Evolutionary conservation across 2,329 filamentous ascomycete species (phyloP), one percentile per base, ranked within the genome.

Genomic region (Fusarium setosum): DNA sequence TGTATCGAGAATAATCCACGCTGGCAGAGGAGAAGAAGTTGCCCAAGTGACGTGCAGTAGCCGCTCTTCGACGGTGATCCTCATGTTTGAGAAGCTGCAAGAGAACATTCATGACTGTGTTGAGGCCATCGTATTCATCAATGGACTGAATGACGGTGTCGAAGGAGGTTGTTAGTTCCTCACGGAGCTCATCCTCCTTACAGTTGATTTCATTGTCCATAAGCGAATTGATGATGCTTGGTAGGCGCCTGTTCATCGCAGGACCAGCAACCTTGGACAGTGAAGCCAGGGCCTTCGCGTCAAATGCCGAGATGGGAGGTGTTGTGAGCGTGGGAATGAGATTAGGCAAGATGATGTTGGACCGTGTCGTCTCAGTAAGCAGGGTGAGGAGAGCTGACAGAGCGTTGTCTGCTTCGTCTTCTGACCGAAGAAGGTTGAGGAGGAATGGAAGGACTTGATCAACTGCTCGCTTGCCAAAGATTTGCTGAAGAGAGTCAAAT

Each of bases 321-420:
- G 92, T 91, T 59, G 96, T 92, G 29, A 99, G 86, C 3, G 94
- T 98, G 1, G 96, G 96, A 61, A 99, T 93, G 56, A 99, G 90
- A 77, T 97, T 97, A 18, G 96, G 96, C 58, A 99, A 83, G 72
- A 99, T 99, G 70, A 97, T 94, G 77, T 97, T 99, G 20, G 95
- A 97, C 65, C 96, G 88, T 8, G 93, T 96, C 15, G 93, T 90
- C 77, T 99, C 96, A 0, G 95, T 98, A 65, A 99, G 90, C 20
- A 99, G 86, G 0, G 96, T 99, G 64, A 99, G 87, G 40, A 99
- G 89, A 38, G 96, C 96, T 50, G 94, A 92, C 18, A 99, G 84
- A 10, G 96, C 96, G 77, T 97, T 96, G 69, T 97, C 92, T 31
- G 96, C 96, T 66, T 96, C 89, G 11, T 91, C 88, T 57, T 97